Evolutionary conservation across 83 land plant genomes (phyloP).

Genomic region (Picea mariana): DNA sequence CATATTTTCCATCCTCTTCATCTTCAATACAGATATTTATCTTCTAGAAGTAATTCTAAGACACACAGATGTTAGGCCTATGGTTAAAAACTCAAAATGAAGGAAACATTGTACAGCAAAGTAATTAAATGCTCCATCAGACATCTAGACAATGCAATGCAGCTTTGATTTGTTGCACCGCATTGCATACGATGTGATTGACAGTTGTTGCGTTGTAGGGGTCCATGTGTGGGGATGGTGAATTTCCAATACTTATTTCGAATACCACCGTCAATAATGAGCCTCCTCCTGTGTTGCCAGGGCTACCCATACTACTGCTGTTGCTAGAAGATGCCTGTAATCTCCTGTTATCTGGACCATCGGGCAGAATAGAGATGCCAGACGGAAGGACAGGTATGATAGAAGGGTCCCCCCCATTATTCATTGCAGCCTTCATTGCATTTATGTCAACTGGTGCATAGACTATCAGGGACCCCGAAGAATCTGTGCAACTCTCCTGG

Average conservation of each 20-base stretch:
- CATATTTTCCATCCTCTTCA: not conserved
- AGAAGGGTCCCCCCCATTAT: slow-evolving; percentile 64
- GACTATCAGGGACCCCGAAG: slow-evolving; percentile 70
- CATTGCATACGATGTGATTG: slow-evolving; percentile 49
- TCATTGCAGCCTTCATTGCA: slow-evolving; percentile 67
- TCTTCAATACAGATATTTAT: not conserved
- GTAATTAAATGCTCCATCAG: not conserved
- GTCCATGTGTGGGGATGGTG: slow-evolving; percentile 52
- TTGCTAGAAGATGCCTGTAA: not conserved
- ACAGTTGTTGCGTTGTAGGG: slow-evolving; percentile 36
- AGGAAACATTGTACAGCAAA: slow-evolving; percentile 4
- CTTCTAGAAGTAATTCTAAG: not conserved
- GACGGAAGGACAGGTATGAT: slow-evolving; percentile 73
- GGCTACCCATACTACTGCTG: slow-evolving; percentile 4
- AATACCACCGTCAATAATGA: slow-evolving; percentile 59
- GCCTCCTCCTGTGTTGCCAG: slow-evolving; percentile 17
- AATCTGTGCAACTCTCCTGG: slow-evolving; percentile 88
- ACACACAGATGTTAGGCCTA: not conserved
- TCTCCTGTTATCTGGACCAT: slow-evolving; percentile 14
- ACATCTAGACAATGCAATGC: slow-evolving; percentile 28
- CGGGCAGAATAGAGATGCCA: slow-evolving; percentile 71
- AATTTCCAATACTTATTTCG: slow-evolving; percentile 47
- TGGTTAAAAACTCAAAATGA: not conserved
- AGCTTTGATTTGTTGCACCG: slow-evolving; percentile 51
- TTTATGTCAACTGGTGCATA: slow-evolving; percentile 75